These are phyloP conservation scores for Blepharisma japonicum DNA, from an alignment of 73 alveolate species.

Conservation along the genomic window DNA sequence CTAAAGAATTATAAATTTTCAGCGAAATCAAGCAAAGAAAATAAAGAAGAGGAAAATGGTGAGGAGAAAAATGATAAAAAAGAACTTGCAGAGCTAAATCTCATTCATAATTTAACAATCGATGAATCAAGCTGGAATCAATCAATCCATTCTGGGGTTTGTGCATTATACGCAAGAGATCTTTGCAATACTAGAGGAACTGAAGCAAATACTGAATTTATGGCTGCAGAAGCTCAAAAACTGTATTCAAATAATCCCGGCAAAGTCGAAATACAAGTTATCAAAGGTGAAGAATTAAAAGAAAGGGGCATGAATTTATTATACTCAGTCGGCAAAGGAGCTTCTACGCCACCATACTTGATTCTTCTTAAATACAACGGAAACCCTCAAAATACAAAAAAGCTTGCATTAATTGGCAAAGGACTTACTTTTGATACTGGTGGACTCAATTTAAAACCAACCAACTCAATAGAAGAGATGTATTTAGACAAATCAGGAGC, in stretches of 20 bases:
- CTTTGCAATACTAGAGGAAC: constrained; percentile 68
- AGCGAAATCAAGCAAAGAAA: constrained; percentile 17
- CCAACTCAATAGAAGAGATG: constrained; percentile 81
- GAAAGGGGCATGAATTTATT: constrained; percentile 58
- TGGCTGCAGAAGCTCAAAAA: constrained; percentile 56
- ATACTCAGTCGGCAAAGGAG: constrained; percentile 83
- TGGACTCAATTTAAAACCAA: constrained; percentile 75
- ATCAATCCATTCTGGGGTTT: constrained; percentile 40
- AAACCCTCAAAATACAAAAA: constrained; percentile 46
- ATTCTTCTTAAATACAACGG: constrained; percentile 66
- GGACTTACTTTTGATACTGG: constrained; percentile 93
- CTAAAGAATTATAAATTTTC: constrained; percentile 33
- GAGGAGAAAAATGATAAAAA: background rate
- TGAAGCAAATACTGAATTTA: constrained; percentile 68
- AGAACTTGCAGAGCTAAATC: background rate
- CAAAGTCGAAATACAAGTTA: constrained; percentile 44
- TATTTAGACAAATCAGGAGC: constrained; percentile 87
- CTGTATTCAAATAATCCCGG: constrained; percentile 43
- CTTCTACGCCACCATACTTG: constrained; percentile 66
- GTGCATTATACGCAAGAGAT: constrained; percentile 70
- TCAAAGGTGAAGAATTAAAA: constrained; percentile 70
- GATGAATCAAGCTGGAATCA: constrained; percentile 9
- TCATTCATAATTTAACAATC: background rate
- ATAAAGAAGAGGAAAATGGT: constrained; percentile 26
- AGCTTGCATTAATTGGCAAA: constrained; percentile 89